Base-by-base conservation (phyloP, 1,139 yeast genomes). In the Sugiyamaella xylanicola region DNA sequence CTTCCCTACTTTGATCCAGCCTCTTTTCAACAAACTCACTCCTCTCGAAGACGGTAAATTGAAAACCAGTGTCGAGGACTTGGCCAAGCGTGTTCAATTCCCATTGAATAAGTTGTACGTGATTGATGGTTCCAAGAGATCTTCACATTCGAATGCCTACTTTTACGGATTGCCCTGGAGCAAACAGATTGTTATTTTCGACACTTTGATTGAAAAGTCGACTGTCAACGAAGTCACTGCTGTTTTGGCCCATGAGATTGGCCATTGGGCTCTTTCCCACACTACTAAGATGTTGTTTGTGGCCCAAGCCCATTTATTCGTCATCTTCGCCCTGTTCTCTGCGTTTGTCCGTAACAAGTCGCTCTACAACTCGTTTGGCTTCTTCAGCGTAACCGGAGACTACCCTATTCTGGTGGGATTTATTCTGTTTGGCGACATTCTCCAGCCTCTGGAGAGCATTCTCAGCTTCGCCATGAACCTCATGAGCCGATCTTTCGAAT, bases 121-220 rank as follows among this genome's bases (percentile, higher is more conserved):
- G 51, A 83, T 92, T 69, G 99, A 93, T 70, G 98, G 98, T 13
- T 92, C 98, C 50, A 89, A 87, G 71, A 86, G 98, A 74, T 89
- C 97, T 1, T 84, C 96, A 13, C 99, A 93, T 73, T 92, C 98
- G 4, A 93, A 93, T 69, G 99, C 99, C 45, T 93, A 89, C 72
- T 93, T 93, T 70, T 84, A 88, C 63, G 99, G 99, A 4, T 79
- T 93, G 65, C 99, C 99, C 46, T 92, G 97, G 95, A 85, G 91
- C 56, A 93, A 93, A 74, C 93, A 92, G 72, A 93, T 93, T 73
- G 98, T 93, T 50, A 80, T 93, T 54, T 93, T 79, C 70, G 99
- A 93, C 67, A 93, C 98, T 7, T 80, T 93, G 73, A 85, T 93
- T 62, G 85, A 87, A 59, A 87, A 88, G 56, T 85, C 92, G 32